Percentiles rank a stretch among this genome's conserved stretches.
Conservation (phyloP, 768 basidiomycete species). For the Suillus subaureus region DNA sequence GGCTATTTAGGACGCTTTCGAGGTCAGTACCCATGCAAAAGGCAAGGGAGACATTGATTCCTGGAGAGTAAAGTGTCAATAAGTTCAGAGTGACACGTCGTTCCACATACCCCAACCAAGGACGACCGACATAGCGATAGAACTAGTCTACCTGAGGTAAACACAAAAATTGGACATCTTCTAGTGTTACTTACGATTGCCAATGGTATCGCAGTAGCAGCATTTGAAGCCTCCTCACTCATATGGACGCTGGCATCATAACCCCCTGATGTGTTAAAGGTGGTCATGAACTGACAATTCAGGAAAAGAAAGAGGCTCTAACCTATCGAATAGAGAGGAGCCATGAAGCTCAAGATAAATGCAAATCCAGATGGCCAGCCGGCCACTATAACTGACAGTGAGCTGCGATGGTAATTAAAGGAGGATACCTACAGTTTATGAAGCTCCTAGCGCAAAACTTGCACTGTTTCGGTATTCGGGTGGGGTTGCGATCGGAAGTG, state of each 20-base stretch:
- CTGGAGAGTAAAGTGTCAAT: not conserved
- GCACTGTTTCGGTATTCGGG: not conserved
- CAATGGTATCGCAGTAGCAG: slow-evolving; percentile 12
- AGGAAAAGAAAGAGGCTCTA: not conserved
- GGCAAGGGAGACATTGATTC: slow-evolving; percentile 1
- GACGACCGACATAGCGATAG: not conserved
- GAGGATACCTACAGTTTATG: slow-evolving; percentile 13
- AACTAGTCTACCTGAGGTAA: not conserved
- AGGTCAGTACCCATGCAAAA: slow-evolving; percentile 1
- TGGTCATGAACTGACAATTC: slow-evolving; percentile 22
- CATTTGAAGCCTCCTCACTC: not conserved
- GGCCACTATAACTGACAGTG: slow-evolving; percentile 19
- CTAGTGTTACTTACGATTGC: not conserved
- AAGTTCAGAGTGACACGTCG: not conserved
- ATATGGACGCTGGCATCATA: slow-evolving; percentile 1
- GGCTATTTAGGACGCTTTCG: not conserved
- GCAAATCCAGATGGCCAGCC: slow-evolving; percentile 1
- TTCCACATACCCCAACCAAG: slow-evolving; percentile 2
- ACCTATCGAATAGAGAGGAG: slow-evolving; percentile 1
- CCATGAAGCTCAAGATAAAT: not conserved
- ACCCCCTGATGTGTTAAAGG: not conserved
- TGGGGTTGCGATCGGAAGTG: not conserved
- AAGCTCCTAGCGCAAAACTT: not conserved
- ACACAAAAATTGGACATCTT: not conserved
- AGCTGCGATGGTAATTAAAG: not conserved